Evolutionary conservation across 805 yeast species (phyloP).

Genomic region (Yarrowia hollandica): DNA sequence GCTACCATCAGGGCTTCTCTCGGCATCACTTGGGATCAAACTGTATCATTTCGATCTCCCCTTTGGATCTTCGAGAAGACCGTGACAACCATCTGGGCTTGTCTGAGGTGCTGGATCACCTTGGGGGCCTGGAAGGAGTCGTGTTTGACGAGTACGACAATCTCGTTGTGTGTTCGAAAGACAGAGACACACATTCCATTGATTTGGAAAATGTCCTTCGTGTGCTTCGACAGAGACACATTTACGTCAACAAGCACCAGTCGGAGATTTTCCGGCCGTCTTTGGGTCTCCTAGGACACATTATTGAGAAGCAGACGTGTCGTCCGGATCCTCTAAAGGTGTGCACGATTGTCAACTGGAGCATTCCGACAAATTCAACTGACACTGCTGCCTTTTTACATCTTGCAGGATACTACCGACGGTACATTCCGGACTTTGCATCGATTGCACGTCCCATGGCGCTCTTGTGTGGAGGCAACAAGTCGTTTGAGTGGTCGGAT

Average conservation of each 20-base stretch:
- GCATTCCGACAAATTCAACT: not conserved
- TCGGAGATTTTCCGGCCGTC: not conserved
- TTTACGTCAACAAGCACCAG: not conserved
- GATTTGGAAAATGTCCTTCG: not conserved
- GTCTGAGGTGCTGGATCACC: constrained; percentile 7
- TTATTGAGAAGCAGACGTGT: not conserved
- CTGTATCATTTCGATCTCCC: not conserved
- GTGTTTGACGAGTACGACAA: constrained; percentile 7
- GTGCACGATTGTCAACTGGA: not conserved
- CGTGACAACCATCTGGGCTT: constrained; percentile 11
- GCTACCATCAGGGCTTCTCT: not conserved
- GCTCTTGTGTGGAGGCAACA: not conserved
- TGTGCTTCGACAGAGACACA: not conserved
- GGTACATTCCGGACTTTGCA: constrained; percentile 14
- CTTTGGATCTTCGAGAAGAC: not conserved
- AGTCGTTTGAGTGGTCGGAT: not conserved
- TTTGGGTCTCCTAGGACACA: not conserved
- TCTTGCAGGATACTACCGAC: constrained; percentile 6
- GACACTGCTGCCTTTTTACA: not conserved
- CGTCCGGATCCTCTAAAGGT: not conserved
- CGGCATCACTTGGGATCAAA: no score
- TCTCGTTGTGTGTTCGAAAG: not conserved
- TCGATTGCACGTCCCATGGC: constrained; percentile 6
- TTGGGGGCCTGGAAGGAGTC: not conserved
- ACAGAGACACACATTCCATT: not conserved